Evolutionary conservation across 495 filamentous ascomycete species (phyloP).

Genomic region (Cairneyella variabilis): DNA sequence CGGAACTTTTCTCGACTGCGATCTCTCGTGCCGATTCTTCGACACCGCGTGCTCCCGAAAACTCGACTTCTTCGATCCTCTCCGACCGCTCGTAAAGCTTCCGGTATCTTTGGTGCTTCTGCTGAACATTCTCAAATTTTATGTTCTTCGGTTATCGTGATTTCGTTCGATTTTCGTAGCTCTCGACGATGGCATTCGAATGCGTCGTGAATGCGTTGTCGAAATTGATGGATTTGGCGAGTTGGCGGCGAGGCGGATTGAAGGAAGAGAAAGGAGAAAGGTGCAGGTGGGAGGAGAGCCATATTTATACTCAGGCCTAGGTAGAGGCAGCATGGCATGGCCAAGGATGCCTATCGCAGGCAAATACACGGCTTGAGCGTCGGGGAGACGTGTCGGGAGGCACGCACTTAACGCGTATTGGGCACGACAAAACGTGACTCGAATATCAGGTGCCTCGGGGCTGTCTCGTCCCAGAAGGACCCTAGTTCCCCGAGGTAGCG

Average conservation of each 20-base stretch:
- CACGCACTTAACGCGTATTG: neutral
- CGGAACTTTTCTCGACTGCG: conserved; percentile 20
- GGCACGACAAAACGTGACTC: conserved; percentile 4
- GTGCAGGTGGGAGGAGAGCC: neutral
- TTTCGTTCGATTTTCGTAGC: neutral
- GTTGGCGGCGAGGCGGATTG: neutral
- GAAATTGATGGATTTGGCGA: neutral
- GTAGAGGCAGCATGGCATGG: neutral
- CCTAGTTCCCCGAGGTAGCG: no score
- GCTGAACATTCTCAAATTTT: conserved; percentile 22
- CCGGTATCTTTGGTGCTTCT: conserved; percentile 20
- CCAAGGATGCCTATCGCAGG: neutral
- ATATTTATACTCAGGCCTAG: neutral
- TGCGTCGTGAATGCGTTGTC: neutral
- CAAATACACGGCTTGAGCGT: conserved; percentile 3
- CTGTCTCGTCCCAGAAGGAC: no score
- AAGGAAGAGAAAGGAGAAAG: neutral
- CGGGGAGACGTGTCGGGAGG: neutral
- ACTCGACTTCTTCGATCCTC: conserved; percentile 19
- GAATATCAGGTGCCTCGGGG: neutral
- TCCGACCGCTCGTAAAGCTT: conserved; percentile 22
- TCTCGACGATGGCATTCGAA: neutral
- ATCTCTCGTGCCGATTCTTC: conserved; percentile 23
- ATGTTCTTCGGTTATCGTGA: neutral
- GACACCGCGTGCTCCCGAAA: conserved; percentile 29